Evolutionary conservation across 495 filamentous ascomycete species (phyloP).

Genomic region (Penicillium bialowiezense): DNA sequence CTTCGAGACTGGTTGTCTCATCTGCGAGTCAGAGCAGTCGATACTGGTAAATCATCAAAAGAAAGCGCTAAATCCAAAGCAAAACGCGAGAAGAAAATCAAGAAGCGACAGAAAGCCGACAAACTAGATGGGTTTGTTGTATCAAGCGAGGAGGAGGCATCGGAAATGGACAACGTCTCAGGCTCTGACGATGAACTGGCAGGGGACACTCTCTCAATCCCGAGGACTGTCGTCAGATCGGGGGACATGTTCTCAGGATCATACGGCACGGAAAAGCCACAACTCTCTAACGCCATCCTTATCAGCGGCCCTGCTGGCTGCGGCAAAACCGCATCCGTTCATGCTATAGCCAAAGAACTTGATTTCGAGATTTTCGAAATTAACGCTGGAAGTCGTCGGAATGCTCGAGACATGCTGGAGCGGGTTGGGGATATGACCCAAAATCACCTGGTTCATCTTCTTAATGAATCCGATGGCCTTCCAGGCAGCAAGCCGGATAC

Average conservation of each 20-base stretch:
- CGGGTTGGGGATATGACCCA: slow-evolving; percentile 94
- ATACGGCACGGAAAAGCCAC: slow-evolving; percentile 40
- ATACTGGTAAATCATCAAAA: slow-evolving; percentile 51
- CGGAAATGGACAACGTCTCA: slow-evolving; percentile 70
- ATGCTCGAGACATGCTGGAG: slow-evolving; percentile 86
- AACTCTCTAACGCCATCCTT: slow-evolving; percentile 60
- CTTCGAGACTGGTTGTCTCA: slow-evolving; percentile 82
- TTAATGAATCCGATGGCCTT: slow-evolving; percentile 27
- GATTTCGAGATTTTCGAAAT: slow-evolving; percentile 96
- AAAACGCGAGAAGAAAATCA: slow-evolving; percentile 47
- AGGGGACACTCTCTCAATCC: slow-evolving; percentile 35
- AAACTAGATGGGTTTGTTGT: slow-evolving; percentile 84
- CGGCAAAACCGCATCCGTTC: slow-evolving; percentile 90
- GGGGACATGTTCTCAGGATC: slow-evolving; percentile 43
- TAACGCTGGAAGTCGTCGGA: slow-evolving; percentile 76
- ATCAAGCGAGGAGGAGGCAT: slow-evolving; percentile 75
- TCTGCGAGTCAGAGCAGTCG: slow-evolving; percentile 70
- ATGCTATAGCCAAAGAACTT: slow-evolving; percentile 93
- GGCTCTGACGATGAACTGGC: slow-evolving; percentile 59
- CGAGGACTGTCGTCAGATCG: slow-evolving; percentile 64
- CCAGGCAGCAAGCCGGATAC: slow-evolving; percentile 46
- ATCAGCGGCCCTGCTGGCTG: slow-evolving; percentile 88
- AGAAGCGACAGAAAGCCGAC: slow-evolving; percentile 65
- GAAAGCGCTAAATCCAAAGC: slow-evolving; percentile 42
- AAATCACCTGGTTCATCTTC: slow-evolving; percentile 80